Evolutionary conservation across 768 basidiomycete genomes (phyloP).

Genomic region (Trametes sanguinea): DNA sequence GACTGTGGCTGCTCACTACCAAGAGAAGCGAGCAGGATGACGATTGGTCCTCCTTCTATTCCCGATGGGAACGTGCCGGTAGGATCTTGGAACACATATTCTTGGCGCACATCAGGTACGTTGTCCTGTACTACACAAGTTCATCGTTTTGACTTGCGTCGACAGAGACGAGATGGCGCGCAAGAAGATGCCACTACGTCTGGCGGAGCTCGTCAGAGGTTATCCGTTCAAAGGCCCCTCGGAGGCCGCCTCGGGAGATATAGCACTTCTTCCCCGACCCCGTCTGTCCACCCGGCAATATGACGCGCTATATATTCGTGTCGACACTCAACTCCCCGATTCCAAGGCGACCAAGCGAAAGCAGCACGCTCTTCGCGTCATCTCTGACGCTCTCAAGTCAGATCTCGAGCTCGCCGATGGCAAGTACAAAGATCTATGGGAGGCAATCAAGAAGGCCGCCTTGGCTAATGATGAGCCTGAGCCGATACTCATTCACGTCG

Average conservation of each 20-base stretch:
- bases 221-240: slow-evolving; percentile 56
- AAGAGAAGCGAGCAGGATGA: slow-evolving; percentile 51
- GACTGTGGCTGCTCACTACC: slow-evolving; percentile 67
- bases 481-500: slow-evolving; percentile 28
- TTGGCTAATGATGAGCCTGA: slow-evolving; percentile 29
- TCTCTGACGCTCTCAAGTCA: slow-evolving; percentile 62
- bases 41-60: slow-evolving; percentile 67
- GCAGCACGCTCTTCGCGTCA: slow-evolving; percentile 57
- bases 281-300: slow-evolving; percentile 67
- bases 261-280: slow-evolving; percentile 58
- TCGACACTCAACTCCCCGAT: slow-evolving; percentile 55
- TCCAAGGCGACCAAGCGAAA: slow-evolving; percentile 36
- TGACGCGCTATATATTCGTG: slow-evolving; percentile 66
- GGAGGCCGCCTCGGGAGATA: slow-evolving; percentile 34
- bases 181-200: slow-evolving; percentile 64
- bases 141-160: background rate
- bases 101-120: slow-evolving; percentile 69
- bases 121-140: background rate
- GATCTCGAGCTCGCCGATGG: slow-evolving; percentile 36
- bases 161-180: slow-evolving; percentile 58
- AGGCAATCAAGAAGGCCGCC: slow-evolving; percentile 46
- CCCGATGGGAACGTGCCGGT: slow-evolving; percentile 73
- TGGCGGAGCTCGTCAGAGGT: slow-evolving; percentile 65
- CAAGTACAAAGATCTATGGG: slow-evolving; percentile 53
- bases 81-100: slow-evolving; percentile 77